Evolutionary conservation across 768 basidiomycete genomes (phyloP).

Genomic region (Suillus ampliporus): DNA sequence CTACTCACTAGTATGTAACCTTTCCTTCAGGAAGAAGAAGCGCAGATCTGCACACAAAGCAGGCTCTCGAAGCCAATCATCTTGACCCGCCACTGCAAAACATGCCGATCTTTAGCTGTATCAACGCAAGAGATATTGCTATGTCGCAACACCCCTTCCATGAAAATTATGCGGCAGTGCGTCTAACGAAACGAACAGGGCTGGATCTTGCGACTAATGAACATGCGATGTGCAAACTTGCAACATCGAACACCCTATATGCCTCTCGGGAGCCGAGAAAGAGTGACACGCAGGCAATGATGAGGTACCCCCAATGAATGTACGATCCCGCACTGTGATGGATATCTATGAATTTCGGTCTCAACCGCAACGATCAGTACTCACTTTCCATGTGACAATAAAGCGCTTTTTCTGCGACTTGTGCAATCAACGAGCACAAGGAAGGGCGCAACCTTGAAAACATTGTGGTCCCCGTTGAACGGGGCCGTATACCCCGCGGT

Average conservation of each 20-base stretch:
- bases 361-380: slow-evolving; percentile 19
- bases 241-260: slow-evolving; percentile 69
- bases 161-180: neutral
- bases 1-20: neutral
- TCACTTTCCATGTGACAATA: slow-evolving; percentile 47
- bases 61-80: neutral
- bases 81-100: no score
- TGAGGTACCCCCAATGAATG: slow-evolving; percentile 58
- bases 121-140: neutral
- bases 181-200: slow-evolving; percentile 1
- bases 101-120: no score
- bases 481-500: slow-evolving; percentile 81
- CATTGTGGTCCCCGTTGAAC: slow-evolving; percentile 82
- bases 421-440: slow-evolving; percentile 66
- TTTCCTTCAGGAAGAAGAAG: neutral
- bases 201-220: neutral
- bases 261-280: slow-evolving; percentile 69
- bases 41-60: neutral
- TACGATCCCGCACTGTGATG: slow-evolving; percentile 26
- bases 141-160: neutral
- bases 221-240: slow-evolving; percentile 42
- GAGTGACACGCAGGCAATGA: slow-evolving; percentile 59
- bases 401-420: slow-evolving; percentile 49
- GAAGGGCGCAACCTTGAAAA: slow-evolving; percentile 67
- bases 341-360: slow-evolving; percentile 23